These are phyloP conservation scores for Pyricularia grisea DNA, from an alignment of 2,329 filamentous ascomycete genomes.

Conservation along the genomic window DNA sequence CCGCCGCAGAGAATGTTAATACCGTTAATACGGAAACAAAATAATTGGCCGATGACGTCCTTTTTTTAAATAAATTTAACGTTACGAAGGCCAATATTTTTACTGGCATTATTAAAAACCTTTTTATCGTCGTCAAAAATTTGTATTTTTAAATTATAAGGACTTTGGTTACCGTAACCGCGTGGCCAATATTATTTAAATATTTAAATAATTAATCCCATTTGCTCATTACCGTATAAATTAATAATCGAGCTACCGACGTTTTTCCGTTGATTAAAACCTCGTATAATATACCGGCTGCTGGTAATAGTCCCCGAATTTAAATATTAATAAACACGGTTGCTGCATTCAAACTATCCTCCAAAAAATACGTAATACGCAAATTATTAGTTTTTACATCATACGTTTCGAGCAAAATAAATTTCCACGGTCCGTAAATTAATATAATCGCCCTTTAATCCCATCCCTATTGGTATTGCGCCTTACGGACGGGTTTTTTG, in stretches of 20 bases:
- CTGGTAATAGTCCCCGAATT: neutral
- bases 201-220: neutral
- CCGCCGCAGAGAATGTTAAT: conserved; percentile 71
- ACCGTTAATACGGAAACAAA: conserved; percentile 72
- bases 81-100: conserved; percentile 60
- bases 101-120: conserved; percentile 43
- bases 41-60: conserved; percentile 60
- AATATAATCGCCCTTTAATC: conserved; percentile 59
- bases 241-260: neutral
- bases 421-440: conserved; percentile 57
- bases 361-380: neutral
- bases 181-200: conserved; percentile 7
- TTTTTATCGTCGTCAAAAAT: conserved; percentile 15
- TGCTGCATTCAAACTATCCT: neutral
- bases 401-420: conserved; percentile 57
- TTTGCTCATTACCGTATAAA: neutral
- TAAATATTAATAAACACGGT: neutral
- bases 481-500: conserved; percentile 42
- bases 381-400: conserved; percentile 35
- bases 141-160: conserved; percentile 1
- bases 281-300: neutral
- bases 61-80: conserved; percentile 49
- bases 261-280: neutral
- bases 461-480: conserved; percentile 65
- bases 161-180: conserved; percentile 6